Conservation (phyloP, 2,329 filamentous ascomycete genomes). For the Fusarium setosum region DNA sequence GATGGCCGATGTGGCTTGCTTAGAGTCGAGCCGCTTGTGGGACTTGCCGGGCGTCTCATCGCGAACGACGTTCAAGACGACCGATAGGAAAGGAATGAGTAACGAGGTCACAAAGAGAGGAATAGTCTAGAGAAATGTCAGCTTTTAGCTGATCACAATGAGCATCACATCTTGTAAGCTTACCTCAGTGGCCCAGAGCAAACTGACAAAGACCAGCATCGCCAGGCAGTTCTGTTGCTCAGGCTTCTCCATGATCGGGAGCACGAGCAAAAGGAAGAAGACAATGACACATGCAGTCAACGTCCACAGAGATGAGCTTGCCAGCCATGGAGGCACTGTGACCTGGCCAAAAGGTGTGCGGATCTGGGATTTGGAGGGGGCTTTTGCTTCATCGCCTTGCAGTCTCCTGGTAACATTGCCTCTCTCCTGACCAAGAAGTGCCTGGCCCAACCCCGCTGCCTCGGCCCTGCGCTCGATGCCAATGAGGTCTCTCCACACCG, state of each 20-base stretch:
- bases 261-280: constrained; percentile 78
- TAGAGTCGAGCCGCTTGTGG: constrained; percentile 78
- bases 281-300: constrained; percentile 76
- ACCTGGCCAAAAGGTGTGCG: constrained; percentile 84
- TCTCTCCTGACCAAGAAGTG: constrained; percentile 80
- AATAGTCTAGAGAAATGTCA: constrained; percentile 72
- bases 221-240: constrained; percentile 98
- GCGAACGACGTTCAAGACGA: constrained; percentile 86
- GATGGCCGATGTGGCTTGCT: constrained; percentile 83
- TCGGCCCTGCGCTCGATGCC: constrained; percentile 96
- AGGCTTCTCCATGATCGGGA: constrained; percentile 85
- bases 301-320: constrained; percentile 83
- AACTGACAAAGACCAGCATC: constrained; percentile 90
- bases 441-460: constrained; percentile 89
- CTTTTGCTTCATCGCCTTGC: constrained; percentile 84
- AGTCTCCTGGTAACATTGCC: constrained; percentile 76
- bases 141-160: neutral
- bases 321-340: constrained; percentile 81
- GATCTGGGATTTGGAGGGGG: constrained; percentile 73
- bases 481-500: constrained; percentile 99
- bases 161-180: constrained; percentile 33
- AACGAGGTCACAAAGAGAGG: constrained; percentile 97
- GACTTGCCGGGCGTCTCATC: constrained; percentile 70
- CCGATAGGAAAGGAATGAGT: constrained; percentile 91
- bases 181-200: constrained; percentile 97